A percentile compares a stretch with the other conserved stretches of the same genome.
phyloP scores from a whole-genome alignment of 2,329 filamentous ascomycete genomes.

The Tympanopsis confertula region DNA sequence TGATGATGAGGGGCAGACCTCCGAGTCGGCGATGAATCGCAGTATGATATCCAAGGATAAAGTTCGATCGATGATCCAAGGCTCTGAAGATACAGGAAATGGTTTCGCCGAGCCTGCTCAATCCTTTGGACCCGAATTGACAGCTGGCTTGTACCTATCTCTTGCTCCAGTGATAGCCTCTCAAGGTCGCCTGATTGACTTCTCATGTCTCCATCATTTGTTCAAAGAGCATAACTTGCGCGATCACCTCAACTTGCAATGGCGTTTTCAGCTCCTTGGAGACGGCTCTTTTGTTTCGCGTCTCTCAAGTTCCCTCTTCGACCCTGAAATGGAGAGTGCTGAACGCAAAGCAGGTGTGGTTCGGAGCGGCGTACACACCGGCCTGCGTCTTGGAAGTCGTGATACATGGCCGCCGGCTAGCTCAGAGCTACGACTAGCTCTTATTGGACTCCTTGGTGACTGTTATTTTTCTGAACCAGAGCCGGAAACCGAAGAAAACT shows the following conservation, averaged over 20 bases:
- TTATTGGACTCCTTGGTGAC: not conserved
- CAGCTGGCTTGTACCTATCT: not conserved
- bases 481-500: too few relatives aligned
- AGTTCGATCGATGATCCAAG: too few relatives aligned
- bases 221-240: not conserved
- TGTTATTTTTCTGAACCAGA: too few relatives aligned
- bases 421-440: not conserved
- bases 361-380: conserved; percentile 2
- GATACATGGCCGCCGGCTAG: conserved; percentile 1
- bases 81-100: too few relatives aligned
- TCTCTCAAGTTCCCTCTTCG: not conserved
- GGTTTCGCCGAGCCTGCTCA: not conserved
- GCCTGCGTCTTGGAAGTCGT: not conserved
- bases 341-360: not conserved
- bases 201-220: not conserved
- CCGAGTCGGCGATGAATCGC: not conserved
- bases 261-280: not conserved
- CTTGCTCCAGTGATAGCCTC: not conserved
- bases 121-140: conserved; percentile 6
- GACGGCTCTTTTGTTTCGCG: not conserved
- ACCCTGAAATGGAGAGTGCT: conserved; percentile 1
- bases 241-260: not conserved
- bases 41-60: not conserved
- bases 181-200: not conserved
- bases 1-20: too few relatives aligned